phyloP scores from a whole-genome alignment of 208 protist genomes.

The Leishmania braziliensis region DNA sequence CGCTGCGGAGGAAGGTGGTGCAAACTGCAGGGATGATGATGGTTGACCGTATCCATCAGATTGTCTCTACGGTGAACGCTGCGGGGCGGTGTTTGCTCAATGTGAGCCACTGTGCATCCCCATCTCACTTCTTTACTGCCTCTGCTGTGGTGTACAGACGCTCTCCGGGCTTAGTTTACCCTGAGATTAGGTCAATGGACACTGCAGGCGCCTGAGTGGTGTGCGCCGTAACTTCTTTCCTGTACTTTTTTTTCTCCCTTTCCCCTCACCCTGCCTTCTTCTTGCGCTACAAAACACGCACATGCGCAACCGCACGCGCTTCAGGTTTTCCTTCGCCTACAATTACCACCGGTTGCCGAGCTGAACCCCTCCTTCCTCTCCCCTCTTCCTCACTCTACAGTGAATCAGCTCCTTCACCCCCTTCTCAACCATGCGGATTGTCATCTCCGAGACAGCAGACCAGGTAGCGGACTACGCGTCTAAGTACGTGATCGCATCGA shows the following conservation, averaged over 20 bases:
- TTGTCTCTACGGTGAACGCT: not conserved
- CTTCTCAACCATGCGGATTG: conserved; percentile 81
- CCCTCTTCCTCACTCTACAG: not conserved
- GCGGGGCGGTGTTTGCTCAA: not conserved
- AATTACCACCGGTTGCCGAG: too few relatives aligned
- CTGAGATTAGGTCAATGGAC: not conserved
- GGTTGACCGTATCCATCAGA: not conserved
- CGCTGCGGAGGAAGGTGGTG: not conserved
- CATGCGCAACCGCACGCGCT: not conserved
- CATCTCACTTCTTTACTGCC: not conserved
- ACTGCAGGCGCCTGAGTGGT: not conserved
- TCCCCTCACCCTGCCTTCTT: not conserved
- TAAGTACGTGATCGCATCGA: conserved; percentile 88
- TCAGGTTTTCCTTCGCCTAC: not conserved
- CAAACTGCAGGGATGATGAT: not conserved
- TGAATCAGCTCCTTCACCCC: not conserved
- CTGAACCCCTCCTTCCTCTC: not conserved
- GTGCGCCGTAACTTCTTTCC: not conserved
- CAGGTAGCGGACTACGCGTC: conserved; percentile 77
- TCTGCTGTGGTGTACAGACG: not conserved
- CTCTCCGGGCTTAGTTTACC: not conserved
- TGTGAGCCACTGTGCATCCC: not conserved
- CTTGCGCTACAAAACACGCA: not conserved
- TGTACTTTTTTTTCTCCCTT: not conserved
- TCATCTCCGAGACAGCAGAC: conserved; percentile 77